Base-by-base conservation (phyloP, 2,329 filamentous ascomycete species). In the Penicillium olsonii region DNA sequence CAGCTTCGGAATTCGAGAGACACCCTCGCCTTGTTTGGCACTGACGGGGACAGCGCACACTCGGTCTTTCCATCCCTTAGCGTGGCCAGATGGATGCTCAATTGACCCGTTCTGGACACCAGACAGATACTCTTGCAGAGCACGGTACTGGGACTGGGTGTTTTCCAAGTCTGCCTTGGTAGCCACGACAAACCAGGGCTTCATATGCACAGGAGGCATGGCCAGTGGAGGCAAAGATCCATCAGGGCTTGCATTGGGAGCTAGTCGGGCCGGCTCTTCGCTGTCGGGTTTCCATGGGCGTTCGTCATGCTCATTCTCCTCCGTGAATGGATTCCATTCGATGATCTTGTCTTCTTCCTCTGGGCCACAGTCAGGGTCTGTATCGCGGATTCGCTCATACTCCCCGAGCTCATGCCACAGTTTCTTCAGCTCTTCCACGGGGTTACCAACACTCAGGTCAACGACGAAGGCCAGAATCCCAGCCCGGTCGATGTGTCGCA, bases 101-200 rank as follows among this genome's bases (percentile, higher is more conserved):
- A 80, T 78, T 17, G 75, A 71, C 1, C 87, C 86, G 1, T 74
- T 75, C 43, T 82, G 82, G 19, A 97, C 79, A 4, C 74, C 75
- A 4, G 81, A 77, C 4, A 99, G 72, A 69, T 96, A 96, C 8
- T 73, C 72, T 57, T 84, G 84, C 59, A 99, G 74, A 43, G 75
- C 71, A 29, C 70, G 72, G 68, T 90, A 99, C 66, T 94, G 95
- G 19, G 84, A 81, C 68, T 91, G 82, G 2, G 94, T 95, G 3
- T 81, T 81, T 3, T 85, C 83, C 46, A 95, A 68, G 68, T 97
- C 92, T 1, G 90, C 92, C 72, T 97, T 97, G 17, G 92, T 96
- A 1, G 90, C 92, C 37, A 96, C 85, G 5, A 96, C 92, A 63
- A 95, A 94, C 94, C 94, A 99, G 1, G 94, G 92, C 74, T 99